Evolutionary conservation across 257 asterid genomes (phyloP), one percentile per base, ranked within the genome.

Genomic region (Lycium barbarum): DNA sequence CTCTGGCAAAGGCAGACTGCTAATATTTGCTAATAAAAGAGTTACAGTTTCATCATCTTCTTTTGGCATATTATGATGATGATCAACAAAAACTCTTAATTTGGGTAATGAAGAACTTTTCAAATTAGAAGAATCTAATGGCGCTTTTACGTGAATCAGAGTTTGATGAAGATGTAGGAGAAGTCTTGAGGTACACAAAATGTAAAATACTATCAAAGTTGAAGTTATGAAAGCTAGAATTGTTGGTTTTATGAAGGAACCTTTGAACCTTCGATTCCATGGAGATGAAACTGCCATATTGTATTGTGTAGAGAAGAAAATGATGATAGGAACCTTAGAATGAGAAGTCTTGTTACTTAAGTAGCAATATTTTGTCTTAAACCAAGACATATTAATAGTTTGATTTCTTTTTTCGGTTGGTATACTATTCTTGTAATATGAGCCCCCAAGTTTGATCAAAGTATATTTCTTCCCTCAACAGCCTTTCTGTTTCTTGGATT

Each of bases 151-250:
- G 2, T 81, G 85, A 53, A 74, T 74, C 14, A 49, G 89, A 2
- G 87, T 85, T 71, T 63, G 80, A 63, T 66, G 83, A 6, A 86
- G 91, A 8, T 81, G 87, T 73, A 82, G 58, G 43, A 89, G 13
- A 17, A 90, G 83, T 63, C 83, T 84, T 7, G 92, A 84, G 18
- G 89, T 83, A 0, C 86, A 87, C 49, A 84, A 87, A 4, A 91
- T 81, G 83, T 88, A 88, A 54, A 85, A 33, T 36, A 88, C 61
- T 9, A 92, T 63, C 8, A 88, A 76, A 62, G 88, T 12, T 2
- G 90, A 86, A 74, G 85, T 89, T 35, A 87, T 9, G n/a, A 88
- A 85, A 84, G 92, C 91, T 76, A 88, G 67, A 83, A 84, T 70
- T 47, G 78, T 22, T 15, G 91, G 87, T 12, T 88, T 51, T 9